Base-by-base conservation (phyloP, 202 grass and related monocot genomes). In the Musa balbisiana region DNA sequence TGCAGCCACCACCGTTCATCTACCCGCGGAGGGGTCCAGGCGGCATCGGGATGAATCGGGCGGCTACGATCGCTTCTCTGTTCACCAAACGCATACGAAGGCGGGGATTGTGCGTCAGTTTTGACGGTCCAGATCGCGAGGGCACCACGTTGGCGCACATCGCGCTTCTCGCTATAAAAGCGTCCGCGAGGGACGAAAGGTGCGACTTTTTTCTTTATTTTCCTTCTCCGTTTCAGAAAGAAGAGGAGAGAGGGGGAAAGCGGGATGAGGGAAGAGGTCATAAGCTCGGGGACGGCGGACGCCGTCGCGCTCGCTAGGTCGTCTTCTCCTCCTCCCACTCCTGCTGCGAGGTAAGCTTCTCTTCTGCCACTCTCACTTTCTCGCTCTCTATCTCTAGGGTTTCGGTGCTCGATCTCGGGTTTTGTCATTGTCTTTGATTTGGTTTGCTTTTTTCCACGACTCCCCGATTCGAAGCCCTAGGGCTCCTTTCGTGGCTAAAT, bases 191-290 rank as follows among this genome's bases (percentile, higher is more conserved):
- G 15, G 16, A 19, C 8, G 29, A 2, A 27, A 3, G 10, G 5
- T 1, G 27, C 26, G 67, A 69, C 8, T 33, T 9, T 25, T 19
- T 69, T n/a, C 33, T 43, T 43, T 43, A 43, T 11, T 17, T 29
- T 33, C 49, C 29, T 69, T 49, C 67, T 29, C 66, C 25, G 9
- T 49, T 49, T 19, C 27, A 17, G 25, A 69, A 83, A 69, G 24
- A 68, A 21, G 83, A 55, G 53, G 73, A 49, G 73, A 22, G 55
- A 65, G 52, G 25, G 63, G 51, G 56, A 62, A 73, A 76, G 49
- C 49, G 84, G 84, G 83, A 96, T 96, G 92, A 73, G 87, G 51
- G 89, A 96, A 80, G 92, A 96, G 87, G 92, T 96, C 11, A 83
- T 87, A 85, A 96, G 87, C 85, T 96, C 89, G 72, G 85, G 80